Evolutionary conservation across 2,329 filamentous ascomycete species (phyloP), one percentile per base, ranked within the genome.

Genomic region (Boeremia exigua): DNA sequence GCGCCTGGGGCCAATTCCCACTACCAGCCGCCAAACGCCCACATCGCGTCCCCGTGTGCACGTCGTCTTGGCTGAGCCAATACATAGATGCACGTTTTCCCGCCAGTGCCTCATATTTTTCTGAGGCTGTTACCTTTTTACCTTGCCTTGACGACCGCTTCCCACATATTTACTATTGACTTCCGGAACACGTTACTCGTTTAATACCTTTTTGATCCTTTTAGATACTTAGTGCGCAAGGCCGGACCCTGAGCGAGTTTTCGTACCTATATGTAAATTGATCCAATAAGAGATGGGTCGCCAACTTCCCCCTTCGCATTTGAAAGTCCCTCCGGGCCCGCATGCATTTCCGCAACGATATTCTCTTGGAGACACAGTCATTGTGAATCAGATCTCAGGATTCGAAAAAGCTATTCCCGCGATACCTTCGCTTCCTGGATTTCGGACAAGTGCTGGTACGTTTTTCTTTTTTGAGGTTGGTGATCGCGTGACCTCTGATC

Each of bases 371-470:
- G 60, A 65, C 30, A 68, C 69, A 0, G 69, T 72, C 8, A 63
- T 71, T 47, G 67, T 71, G 7, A 73, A 75, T 45, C 70, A 74
- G 42, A 71, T 72, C 50, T 59, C 70, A 5, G 63, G 67, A 2
- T 61, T 71, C 17, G 72, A 75, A 32, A 75, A 72, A 53, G 59
- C 73, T 6, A 76, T 76, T 65, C 73, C 73, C 19, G 64, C 65
- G 12, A 75, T 77, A 56, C 66, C 66, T 25, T 63, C 63, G 30
- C 66, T 77, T 57, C 74, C 74, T 30, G 74, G 74, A 10, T 76
- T 75, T 51, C 59, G 69, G 28, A 77, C 74, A 27, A 73, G 70
- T 57, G 74, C 74, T 56, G 73, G 74, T 76, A 69, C 60, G 74
- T 73, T 56, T 49, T 55, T 58, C 62, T 59, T 55, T 58, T 62